These are phyloP conservation scores for Ophiostoma pallidulum DNA, from an alignment of 2,329 filamentous ascomycete genomes.

Conservation along the genomic window DNA sequence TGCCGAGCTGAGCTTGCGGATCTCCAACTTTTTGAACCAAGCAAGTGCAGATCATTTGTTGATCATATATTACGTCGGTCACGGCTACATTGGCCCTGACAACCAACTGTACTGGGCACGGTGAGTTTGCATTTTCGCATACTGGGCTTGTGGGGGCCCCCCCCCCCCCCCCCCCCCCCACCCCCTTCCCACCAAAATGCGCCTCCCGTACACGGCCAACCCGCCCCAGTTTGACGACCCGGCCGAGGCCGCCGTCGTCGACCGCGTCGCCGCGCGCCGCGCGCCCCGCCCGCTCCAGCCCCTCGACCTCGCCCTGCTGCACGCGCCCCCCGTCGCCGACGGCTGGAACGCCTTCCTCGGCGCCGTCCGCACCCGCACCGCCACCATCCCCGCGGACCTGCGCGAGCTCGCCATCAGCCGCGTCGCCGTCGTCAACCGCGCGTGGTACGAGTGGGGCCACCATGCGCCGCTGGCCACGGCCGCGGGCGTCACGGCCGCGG, in stretches of 20 bases:
- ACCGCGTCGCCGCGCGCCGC: conserved; percentile 56
- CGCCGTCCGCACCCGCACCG: conserved; percentile 50
- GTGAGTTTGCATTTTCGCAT: no score
- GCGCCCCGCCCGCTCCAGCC: conserved; percentile 60
- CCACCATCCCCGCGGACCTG: conserved; percentile 42
- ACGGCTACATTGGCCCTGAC: conserved; percentile 49
- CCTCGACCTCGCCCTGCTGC: conserved; percentile 67
- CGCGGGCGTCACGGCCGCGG: conserved; percentile 46
- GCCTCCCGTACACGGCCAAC: conserved; percentile 54
- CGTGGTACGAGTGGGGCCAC: conserved; percentile 78
- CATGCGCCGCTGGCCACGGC: conserved; percentile 59
- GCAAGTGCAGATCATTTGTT: conserved; percentile 49
- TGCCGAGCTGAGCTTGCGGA: conserved; percentile 51
- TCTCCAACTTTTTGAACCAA: conserved; percentile 50
- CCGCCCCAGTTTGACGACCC: conserved; percentile 35
- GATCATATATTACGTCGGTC: conserved; percentile 56
- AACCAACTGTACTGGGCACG: conserved; percentile 58
- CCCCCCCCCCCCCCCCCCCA: no score
- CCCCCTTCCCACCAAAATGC: conserved; percentile 40
- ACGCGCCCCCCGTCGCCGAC: conserved; percentile 64
- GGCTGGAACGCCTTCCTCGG: conserved; percentile 66
- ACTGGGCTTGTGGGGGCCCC: no score
- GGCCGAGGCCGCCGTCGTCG: conserved; percentile 48
- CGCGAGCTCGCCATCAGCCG: conserved; percentile 74
- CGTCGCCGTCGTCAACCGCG: conserved; percentile 69